Evolutionary conservation across 352 stramenopile species (phyloP).

Genomic region (Pythium apleroticum): DNA sequence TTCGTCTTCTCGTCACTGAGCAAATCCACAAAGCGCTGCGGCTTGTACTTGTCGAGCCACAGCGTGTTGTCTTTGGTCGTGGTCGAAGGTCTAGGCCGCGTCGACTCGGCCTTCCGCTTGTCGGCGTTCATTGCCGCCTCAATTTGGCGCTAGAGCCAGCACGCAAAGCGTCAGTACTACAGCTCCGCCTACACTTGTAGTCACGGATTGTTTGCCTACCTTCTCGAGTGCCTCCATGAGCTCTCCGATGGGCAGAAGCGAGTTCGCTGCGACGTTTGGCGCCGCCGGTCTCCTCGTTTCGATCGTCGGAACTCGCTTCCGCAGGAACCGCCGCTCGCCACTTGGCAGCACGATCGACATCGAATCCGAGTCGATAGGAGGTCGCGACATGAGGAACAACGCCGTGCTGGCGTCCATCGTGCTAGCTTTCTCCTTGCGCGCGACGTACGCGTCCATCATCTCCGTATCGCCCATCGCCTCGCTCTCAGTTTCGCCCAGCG

Average conservation of each 20-base stretch:
- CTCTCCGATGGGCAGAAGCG: slow-evolving; percentile 50
- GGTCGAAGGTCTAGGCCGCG: not conserved
- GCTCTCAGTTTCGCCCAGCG: slow-evolving; percentile 58
- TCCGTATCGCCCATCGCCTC: slow-evolving; percentile 33
- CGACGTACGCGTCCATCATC: slow-evolving; percentile 28
- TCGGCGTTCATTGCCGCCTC: slow-evolving; percentile 48
- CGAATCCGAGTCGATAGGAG: slow-evolving; percentile 62
- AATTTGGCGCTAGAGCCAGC: slow-evolving; percentile 63
- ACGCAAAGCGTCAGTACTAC: slow-evolving; percentile 6
- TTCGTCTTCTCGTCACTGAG: slow-evolving; percentile 97
- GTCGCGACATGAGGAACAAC: slow-evolving; percentile 57
- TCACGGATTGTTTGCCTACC: too few species aligned
- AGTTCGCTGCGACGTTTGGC: slow-evolving; percentile 22
- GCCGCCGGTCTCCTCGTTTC: slow-evolving; percentile 13
- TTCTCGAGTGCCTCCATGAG: slow-evolving; percentile 61
- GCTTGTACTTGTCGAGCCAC: slow-evolving; percentile 98
- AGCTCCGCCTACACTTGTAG: too few species aligned
- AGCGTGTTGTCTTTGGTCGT: slow-evolving; percentile 44
- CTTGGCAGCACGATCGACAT: slow-evolving; percentile 53
- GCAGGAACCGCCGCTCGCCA: slow-evolving; percentile 59
- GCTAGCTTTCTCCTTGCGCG: slow-evolving; percentile 30
- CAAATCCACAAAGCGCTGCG: slow-evolving; percentile 92
- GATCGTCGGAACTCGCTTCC: slow-evolving; percentile 48
- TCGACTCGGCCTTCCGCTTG: slow-evolving; percentile 20
- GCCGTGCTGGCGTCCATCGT: slow-evolving; percentile 37